Conservation (phyloP, 495 filamentous ascomycete genomes). For the Bryoglossum gracile region DNA sequence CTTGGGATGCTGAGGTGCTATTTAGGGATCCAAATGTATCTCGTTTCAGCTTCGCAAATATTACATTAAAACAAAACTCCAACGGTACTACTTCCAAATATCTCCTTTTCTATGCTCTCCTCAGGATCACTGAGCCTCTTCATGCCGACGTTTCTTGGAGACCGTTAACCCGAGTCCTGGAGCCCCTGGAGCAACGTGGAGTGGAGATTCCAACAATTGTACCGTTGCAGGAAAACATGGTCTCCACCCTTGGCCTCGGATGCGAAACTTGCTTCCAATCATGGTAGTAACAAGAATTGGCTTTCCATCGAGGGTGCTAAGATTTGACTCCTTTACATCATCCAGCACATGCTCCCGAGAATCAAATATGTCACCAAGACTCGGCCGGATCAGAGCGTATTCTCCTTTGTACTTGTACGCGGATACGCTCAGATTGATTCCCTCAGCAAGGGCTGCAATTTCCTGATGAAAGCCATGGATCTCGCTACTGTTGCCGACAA, state of each 20-base stretch:
- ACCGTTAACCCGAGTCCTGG: too few relatives aligned
- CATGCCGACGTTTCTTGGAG: too few relatives aligned
- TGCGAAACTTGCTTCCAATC: neutral
- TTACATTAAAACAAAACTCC: too few relatives aligned
- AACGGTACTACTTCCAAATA: too few relatives aligned
- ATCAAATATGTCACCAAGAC: neutral
- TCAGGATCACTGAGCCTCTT: too few relatives aligned
- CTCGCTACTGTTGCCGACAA: neutral
- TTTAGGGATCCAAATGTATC: too few relatives aligned
- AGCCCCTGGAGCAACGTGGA: too few relatives aligned
- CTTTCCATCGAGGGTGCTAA: neutral
- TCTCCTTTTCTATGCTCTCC: too few relatives aligned
- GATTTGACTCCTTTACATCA: neutral
- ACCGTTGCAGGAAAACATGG: neutral
- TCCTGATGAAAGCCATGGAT: neutral
- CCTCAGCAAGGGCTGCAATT: neutral
- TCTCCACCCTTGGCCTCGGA: neutral
- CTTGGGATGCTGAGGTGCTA: too few relatives aligned
- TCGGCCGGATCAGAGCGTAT: neutral
- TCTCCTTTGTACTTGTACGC: neutral
- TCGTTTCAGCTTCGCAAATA: too few relatives aligned
- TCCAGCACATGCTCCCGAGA: neutral
- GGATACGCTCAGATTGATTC: neutral
- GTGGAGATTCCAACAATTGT: too few relatives aligned
- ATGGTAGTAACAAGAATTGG: neutral